Percentiles rank a stretch among this genome's conserved stretches.
These are phyloP conservation scores for Pseudozyma sp. DNA, from an alignment of 1,284 basidiomycete species.

Conservation along the genomic window DNA sequence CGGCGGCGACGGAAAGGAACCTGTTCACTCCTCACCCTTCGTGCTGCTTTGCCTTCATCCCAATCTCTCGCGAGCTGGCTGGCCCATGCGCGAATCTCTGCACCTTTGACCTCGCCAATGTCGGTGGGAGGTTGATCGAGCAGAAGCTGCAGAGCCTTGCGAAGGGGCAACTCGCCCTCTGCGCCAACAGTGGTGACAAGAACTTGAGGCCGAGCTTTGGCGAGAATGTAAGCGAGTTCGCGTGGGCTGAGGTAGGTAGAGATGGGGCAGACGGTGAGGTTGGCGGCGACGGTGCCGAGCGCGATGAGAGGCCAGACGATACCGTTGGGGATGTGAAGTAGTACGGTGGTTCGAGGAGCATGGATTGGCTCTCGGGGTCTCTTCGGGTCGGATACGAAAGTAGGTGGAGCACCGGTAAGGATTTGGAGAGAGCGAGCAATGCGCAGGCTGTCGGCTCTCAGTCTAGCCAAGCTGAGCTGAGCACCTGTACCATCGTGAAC, in stretches of 20 bases:
- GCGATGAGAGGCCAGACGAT: slow-evolving; percentile 67
- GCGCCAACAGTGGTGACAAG: slow-evolving; percentile 65
- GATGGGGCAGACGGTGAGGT: slow-evolving; percentile 66
- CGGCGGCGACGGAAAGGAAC: slow-evolving; percentile 28
- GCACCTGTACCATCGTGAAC: slow-evolving; percentile 52
- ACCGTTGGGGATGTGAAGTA: slow-evolving; percentile 70
- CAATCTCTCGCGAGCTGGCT: slow-evolving; percentile 46
- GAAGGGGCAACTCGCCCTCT: slow-evolving; percentile 56
- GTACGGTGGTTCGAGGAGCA: slow-evolving; percentile 60
- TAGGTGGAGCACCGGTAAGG: slow-evolving; percentile 28
- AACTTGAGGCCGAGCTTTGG: slow-evolving; percentile 65
- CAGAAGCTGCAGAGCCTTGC: slow-evolving; percentile 49
- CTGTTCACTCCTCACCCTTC: slow-evolving; percentile 42
- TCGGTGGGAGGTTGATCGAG: slow-evolving; percentile 45
- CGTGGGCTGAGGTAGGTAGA: slow-evolving; percentile 68
- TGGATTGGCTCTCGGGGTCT: slow-evolving; percentile 45
- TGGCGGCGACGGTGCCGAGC: slow-evolving; percentile 62
- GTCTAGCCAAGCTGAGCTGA: slow-evolving; percentile 42
- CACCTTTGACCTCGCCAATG: slow-evolving; percentile 28
- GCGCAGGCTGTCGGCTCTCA: slow-evolving; percentile 49
- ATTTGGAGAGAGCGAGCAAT: slow-evolving; percentile 46
- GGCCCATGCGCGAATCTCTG: slow-evolving; percentile 42
- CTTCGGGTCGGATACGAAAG: slow-evolving; percentile 22
- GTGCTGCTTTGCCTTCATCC: slow-evolving; percentile 37
- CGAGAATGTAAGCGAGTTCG: slow-evolving; percentile 69